Base-by-base conservation (phyloP, 2,329 filamentous ascomycete genomes). In the Pseudocercospora crystallina region DNA sequence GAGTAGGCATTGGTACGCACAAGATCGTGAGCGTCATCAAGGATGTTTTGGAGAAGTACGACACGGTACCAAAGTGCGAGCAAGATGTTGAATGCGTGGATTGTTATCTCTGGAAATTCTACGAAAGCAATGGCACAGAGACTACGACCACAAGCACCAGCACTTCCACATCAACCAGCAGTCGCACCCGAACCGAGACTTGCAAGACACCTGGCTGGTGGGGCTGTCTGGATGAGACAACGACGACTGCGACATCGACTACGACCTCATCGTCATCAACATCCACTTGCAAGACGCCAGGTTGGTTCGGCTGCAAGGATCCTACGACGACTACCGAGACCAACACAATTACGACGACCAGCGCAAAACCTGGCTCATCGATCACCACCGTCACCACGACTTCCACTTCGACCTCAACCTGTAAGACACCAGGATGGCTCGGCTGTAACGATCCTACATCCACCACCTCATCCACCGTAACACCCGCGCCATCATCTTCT, bases 131-230 rank as follows among this genome's bases (percentile, higher is more conserved):
- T 67, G 87, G 87, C 29, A 94, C 88, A 1, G 86, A 91, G 1
- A 90, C 84, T 0, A 87, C 86, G 5, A 68, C 61, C 0, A 83
- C 83, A 0, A 77, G 68, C 0, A 76, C 82, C 2, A 76, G 74
- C 2, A 78, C 79, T 0, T 80, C 80, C 1, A 78, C 80, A 1
- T 61, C 68, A 0, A 68, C 67, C 5, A 83, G 81, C 2, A 87
- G 83, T 2, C 71, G 80, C 44, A 90, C 86, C 1, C 80, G 90
- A 38, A 96, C 91, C 0, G 84, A 85, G 47, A 96, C 90, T 0
- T 96, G 91, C 72, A 81, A 94, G 69, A 96, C 91, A 1, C 91
- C 91, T 26, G 90, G 91, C 5, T 96, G 91, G 91, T 95, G 86
- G 86, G 89, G 89, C n/a, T 90, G 84, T 65, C 73, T 88, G 34